Evolutionary conservation across 257 asterid genomes (phyloP), one percentile per base, ranked within the genome.

Genomic region (Solanum pinnatisectum): DNA sequence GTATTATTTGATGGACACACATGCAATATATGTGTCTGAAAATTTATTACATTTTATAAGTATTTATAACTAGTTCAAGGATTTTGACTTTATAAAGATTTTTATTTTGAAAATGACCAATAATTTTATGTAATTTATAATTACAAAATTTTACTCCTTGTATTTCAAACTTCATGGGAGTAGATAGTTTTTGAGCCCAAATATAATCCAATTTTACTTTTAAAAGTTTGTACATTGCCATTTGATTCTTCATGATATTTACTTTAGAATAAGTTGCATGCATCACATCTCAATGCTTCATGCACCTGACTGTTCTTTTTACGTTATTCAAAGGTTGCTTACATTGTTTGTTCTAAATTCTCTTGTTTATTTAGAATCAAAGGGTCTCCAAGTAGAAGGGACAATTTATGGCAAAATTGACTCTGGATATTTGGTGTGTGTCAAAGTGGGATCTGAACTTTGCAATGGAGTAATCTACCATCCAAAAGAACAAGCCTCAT

Each of bases 401-500:
- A 93, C 91, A 59, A 95, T 95, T 56, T 94, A 95, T 3, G 98
- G 90, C 14, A 96, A 95, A 89, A 92, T 95, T 87, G 99, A 95
- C 37, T 92, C 96, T 16, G 98, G 99, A 4, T 95, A 96, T 93
- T 87, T 96, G 88, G 94, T 96, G 23, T 89, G 95, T 0, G 90
- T 95, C 18, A 93, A 88, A 86, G 7, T 94, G 46, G 99, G 98
- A 5, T 84, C 94, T 8, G 94, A 95, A 88, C 88, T 90, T 8
- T 91, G 93, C 12, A 93, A 79, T 22, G 98, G 98, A 3, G 98
- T 96, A 56, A 94, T 96, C 84, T 96, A 96, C 89, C 98, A 94
- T 56, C 96, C 98, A 25, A 68, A 56, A 68, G 63, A 72, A 15
- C 72, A 88, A 12, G 84, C 49, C 27, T 74, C 27, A 10, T 52